Base-by-base conservation (phyloP, 2,329 filamentous ascomycete genomes). In the Gliomastix tumulicola region DNA sequence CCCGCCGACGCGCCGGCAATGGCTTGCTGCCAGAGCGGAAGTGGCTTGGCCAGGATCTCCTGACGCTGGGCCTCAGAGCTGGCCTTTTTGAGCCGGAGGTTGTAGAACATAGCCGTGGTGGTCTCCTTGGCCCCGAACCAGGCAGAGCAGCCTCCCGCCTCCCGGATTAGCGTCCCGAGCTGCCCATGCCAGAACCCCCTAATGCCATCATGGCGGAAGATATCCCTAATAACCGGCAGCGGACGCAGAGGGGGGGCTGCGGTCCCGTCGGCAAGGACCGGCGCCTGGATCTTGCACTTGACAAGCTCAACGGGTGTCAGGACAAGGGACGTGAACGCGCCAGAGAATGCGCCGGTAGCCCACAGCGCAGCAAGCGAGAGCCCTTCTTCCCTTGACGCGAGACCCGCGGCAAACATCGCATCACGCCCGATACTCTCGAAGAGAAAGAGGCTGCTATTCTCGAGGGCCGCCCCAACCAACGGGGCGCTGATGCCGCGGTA, bases 271-370 rank as follows among this genome's bases (percentile, higher is more conserved):
- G 59, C 54, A 2, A 64, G 56, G 13, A 50, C 53, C 9, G 74
- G 87, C 1, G 90, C 89, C 59, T 98, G 92, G 65, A 98, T 94
- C 63, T 92, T 94, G 74, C 92, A 98, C 65, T 98, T 98, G 56
- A 98, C 85, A 36, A 98, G 76, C 64, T 98, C 92, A 47, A 98
- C 88, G 0, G 92, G 92, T 1, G 92, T 98, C 43, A 98, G 76
- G 21, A 95, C 79, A 33, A 96, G 72, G 0, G 88, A 95, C 1
- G 92, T 94, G 51, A 95, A 84, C 27, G 85, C 84, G 22, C 92
- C 92, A 2, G 89, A 84, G 40, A 87, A 82, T 34, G 86, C 90
- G 32, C 92, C 92, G 15, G 88, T 94, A 35, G 79, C 65, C 57
- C 87, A 76, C 13, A 97, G 71, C 2, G 81, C 82, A 2, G 74